Evolutionary conservation across 352 stramenopile genomes (phyloP).

Genomic region (Globisporangium okanoganense): DNA sequence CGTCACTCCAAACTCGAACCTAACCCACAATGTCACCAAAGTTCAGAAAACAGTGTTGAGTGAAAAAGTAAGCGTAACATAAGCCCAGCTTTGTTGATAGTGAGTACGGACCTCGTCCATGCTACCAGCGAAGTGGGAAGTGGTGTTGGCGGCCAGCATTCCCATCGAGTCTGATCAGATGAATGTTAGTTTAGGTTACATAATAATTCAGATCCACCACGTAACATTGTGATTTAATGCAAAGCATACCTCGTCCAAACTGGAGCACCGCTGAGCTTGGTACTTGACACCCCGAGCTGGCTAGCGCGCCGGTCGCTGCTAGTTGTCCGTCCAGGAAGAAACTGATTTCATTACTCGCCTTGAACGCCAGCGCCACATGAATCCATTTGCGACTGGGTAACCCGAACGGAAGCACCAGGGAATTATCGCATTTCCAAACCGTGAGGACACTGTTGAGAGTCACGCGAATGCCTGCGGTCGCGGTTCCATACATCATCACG

Average conservation of each 20-base stretch:
- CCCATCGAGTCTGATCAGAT: conserved; percentile 19
- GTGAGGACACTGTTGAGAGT: conserved; percentile 20
- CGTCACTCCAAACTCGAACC: conserved; percentile 33
- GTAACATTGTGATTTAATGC: too few relatives aligned
- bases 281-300: conserved; percentile 18
- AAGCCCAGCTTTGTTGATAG: too few relatives aligned
- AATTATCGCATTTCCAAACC: conserved; percentile 28
- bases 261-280: conserved; percentile 27
- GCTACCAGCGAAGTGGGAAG: conserved; percentile 23
- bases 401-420: conserved; percentile 29
- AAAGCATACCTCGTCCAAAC: conserved; percentile 35
- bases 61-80: too few relatives aligned
- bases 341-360: conserved; percentile 12
- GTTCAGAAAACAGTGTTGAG: too few relatives aligned
- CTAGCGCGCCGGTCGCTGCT: conserved; percentile 18
- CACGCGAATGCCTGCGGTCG: conserved; percentile 7
- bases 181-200: background rate
- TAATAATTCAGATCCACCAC: too few relatives aligned
- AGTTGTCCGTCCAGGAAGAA: conserved; percentile 30
- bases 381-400: conserved; percentile 26
- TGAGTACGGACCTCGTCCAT: conserved; percentile 57
- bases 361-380: conserved; percentile 35
- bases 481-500: conserved; percentile 30
- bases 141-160: conserved; percentile 6
- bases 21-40: background rate